Evolutionary conservation across 306 rosid genomes (phyloP).

Genomic region (Fragaria ananassa): DNA sequence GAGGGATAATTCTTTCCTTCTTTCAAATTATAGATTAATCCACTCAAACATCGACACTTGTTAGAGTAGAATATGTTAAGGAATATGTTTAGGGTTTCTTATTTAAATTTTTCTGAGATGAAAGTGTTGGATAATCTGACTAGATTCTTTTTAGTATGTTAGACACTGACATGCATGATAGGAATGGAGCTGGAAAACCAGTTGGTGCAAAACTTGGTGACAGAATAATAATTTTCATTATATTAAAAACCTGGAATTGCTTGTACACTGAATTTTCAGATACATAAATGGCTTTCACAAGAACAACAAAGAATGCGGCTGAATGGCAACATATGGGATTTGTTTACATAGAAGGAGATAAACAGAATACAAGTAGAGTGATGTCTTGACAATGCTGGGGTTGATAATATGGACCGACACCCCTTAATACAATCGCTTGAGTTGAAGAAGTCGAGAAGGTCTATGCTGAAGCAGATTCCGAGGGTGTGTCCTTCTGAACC

Average conservation of each 20-base stretch:
- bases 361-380: slow-evolving; percentile 43
- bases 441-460: neutral
- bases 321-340: slow-evolving; percentile 29
- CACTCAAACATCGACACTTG: neutral
- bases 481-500: slow-evolving; percentile 48
- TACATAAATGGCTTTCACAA: slow-evolving; percentile 30
- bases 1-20: neutral
- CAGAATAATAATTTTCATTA: slow-evolving; percentile 18
- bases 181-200: neutral
- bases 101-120: neutral
- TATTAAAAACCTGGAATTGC: slow-evolving; percentile 23
- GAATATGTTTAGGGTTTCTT: neutral
- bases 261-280: slow-evolving; percentile 29
- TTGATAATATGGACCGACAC: slow-evolving; percentile 19
- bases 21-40: neutral
- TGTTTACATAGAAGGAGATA: slow-evolving; percentile 29
- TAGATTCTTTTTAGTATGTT: neutral
- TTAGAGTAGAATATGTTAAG: neutral
- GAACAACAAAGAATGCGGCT: slow-evolving; percentile 50
- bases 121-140: neutral
- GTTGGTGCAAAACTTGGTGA: neutral
- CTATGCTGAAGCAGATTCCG: slow-evolving; percentile 49
- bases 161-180: neutral
- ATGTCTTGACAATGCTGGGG: slow-evolving; percentile 25
- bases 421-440: slow-evolving; percentile 1